Conservation (phyloP, 148 eudicot genomes). For the Mesembryanthemum crystallinum region DNA sequence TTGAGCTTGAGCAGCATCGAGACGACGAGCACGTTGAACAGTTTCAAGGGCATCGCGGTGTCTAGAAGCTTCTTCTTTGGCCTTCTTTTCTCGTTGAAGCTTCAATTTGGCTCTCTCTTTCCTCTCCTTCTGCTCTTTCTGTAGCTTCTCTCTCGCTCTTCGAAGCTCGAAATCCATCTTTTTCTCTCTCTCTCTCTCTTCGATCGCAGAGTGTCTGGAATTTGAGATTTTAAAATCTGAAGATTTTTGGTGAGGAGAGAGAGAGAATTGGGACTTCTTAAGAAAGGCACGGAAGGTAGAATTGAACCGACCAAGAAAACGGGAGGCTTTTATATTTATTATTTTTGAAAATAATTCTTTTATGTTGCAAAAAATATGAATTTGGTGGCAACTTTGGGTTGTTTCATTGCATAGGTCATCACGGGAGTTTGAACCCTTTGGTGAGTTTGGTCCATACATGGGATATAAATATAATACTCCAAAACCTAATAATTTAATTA, state of each 20-base stretch:
- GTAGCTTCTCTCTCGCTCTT: conserved; percentile 84
- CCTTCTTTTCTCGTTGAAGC: conserved; percentile 57
- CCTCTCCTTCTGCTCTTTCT: conserved; percentile 75
- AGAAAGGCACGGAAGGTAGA: neutral
- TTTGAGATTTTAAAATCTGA: neutral
- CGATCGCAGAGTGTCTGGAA: neutral
- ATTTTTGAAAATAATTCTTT: too few species aligned
- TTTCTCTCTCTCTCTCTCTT: neutral
- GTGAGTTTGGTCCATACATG: too few species aligned
- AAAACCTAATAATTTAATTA: too few species aligned
- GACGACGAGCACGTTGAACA: conserved; percentile 58
- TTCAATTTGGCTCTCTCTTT: conserved; percentile 58
- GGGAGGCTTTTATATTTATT: neutral
- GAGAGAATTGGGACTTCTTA: neutral
- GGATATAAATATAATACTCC: too few species aligned
- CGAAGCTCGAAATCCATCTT: conserved; percentile 84
- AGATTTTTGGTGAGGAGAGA: neutral
- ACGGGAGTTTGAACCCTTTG: too few species aligned
- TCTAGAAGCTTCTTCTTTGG: conserved; percentile 59
- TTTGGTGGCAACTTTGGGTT: neutral
- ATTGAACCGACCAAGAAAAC: neutral
- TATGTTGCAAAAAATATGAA: too few species aligned
- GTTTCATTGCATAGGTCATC: conserved; percentile 8
- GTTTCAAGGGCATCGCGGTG: conserved; percentile 71
- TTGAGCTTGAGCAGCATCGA: conserved; percentile 76